Evolutionary conservation across 768 basidiomycete species (phyloP).

Genomic region (Dendrothele bispora): DNA sequence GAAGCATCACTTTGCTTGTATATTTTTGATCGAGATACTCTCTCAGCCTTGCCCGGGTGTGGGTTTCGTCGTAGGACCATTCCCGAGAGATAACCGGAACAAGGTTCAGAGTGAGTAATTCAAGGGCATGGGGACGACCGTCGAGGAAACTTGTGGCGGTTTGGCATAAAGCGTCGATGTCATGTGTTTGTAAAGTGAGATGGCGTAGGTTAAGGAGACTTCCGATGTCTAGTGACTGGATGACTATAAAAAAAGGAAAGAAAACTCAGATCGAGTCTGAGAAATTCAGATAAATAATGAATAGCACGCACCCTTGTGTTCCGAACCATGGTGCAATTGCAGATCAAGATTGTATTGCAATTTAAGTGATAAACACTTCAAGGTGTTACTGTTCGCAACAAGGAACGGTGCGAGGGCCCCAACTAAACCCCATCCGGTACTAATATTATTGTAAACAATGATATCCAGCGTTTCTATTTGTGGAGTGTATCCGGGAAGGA

Average conservation of each 20-base stretch:
- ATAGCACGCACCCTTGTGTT: background rate
- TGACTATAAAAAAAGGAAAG: background rate
- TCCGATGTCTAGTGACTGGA: background rate
- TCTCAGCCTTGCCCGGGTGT: background rate
- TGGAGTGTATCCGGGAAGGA: slow-evolving; percentile 1
- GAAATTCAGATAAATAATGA: background rate
- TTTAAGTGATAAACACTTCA: background rate
- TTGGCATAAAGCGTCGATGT: slow-evolving; percentile 4
- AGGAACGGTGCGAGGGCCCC: background rate
- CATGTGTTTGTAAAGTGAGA: slow-evolving; percentile 1
- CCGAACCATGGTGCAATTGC: background rate
- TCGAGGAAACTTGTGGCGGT: background rate
- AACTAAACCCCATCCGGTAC: slow-evolving; percentile 4
- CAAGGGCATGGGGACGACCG: background rate
- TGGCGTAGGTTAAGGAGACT: slow-evolving; percentile 4
- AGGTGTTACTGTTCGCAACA: slow-evolving; percentile 1
- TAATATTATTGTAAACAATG: background rate
- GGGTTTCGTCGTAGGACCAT: background rate
- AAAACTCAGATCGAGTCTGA: background rate
- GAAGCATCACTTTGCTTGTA: background rate
- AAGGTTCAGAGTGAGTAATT: slow-evolving; percentile 1
- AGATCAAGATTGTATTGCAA: background rate
- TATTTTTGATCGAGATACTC: background rate
- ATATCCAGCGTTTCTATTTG: slow-evolving; percentile 4
- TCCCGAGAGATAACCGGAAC: slow-evolving; percentile 1